Base-by-base conservation (phyloP, 495 filamentous ascomycete species). In the Aspergillus affinis region DNA sequence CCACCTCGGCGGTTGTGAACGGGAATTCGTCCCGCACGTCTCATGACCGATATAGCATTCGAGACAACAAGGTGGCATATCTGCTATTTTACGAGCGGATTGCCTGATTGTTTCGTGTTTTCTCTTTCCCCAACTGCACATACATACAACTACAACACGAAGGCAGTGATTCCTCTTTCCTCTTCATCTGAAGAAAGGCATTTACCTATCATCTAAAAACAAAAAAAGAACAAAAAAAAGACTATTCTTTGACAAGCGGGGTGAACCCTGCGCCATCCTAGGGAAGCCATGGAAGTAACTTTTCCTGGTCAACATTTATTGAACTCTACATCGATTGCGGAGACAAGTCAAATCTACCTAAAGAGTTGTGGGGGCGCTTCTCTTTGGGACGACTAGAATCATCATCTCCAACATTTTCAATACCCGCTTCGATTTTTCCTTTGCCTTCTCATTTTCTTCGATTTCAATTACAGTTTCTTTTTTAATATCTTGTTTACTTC, bases 21-120 rank as follows among this genome's bases (percentile, higher is more conserved):
- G 88, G 88, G 62, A 82, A 41, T 10, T 10, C 85, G 20, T 70
- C 76, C 66, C 79, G 81, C 65, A 85, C 85, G 5, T 83, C 85
- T 17, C 64, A 79, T 53, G 81, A 78, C 49, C 89, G 87, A 72
- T 88, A 88, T 63, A 87, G 83, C 27, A 80, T 89, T 61, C 91
- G 88, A 74, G 95, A 97, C 69, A 95, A 91, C 78, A 96, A 96
- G 78, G 93, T 96, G 55, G 94, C 94, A 15, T 98, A 98, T 74
- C 84, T 98, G 60, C 74, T 98, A 70, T 95, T 98, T 75, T 98
- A 98, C 72, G 87, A 97, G 77, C 86, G 83, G 61, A 84, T 96
- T 68, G 70, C 68, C 56, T 78, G 60, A 72, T n/a, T 47, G 13
- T 26, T 20, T 26, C 47, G 4, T 21, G 21, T 21, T 17, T 6